Percentiles rank a stretch among this genome's conserved stretches.
Evolutionary conservation across 768 basidiomycete species (phyloP).

Genomic region (Amanita molliuscula): DNA sequence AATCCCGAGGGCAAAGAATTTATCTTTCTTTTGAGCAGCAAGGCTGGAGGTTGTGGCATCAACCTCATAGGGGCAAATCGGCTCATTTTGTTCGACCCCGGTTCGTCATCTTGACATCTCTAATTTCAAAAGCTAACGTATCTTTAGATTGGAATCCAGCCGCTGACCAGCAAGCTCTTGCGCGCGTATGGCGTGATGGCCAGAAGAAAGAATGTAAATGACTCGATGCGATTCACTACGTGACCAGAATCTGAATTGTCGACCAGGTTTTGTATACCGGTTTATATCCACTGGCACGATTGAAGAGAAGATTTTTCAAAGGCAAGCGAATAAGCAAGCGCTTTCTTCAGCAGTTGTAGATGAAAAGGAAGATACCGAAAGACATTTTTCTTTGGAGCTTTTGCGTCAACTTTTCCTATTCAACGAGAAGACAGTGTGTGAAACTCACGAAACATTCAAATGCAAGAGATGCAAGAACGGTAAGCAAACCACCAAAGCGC

Average conservation of each 20-base stretch:
- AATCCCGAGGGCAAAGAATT: conserved; percentile 90
- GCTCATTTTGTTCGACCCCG: conserved; percentile 91
- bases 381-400: conserved; percentile 87
- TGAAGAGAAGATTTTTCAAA: conserved; percentile 98
- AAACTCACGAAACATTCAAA: conserved; percentile 98
- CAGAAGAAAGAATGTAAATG: conserved; percentile 97
- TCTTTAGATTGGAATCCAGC: conserved; percentile 94
- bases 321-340: conserved; percentile 93
- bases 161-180: conserved; percentile 95
- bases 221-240: neutral
- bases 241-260: neutral
- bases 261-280: conserved; percentile 91
- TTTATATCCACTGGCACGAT: conserved; percentile 97
- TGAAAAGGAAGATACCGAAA: conserved; percentile 89
- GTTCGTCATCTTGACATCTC: conserved; percentile 27
- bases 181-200: conserved; percentile 98
- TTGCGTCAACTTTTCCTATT: conserved; percentile 88
- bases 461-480: conserved; percentile 87
- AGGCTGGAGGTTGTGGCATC: conserved; percentile 94
- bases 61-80: conserved; percentile 95
- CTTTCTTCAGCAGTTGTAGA: conserved; percentile 98
- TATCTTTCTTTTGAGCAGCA: conserved; percentile 87
- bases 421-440: conserved; percentile 77
- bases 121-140: conserved; percentile 2
- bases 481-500: conserved; percentile 71